phyloP scores from a whole-genome alignment of 768 basidiomycete genomes.

The Porphyrellus cyaneotinctus region DNA sequence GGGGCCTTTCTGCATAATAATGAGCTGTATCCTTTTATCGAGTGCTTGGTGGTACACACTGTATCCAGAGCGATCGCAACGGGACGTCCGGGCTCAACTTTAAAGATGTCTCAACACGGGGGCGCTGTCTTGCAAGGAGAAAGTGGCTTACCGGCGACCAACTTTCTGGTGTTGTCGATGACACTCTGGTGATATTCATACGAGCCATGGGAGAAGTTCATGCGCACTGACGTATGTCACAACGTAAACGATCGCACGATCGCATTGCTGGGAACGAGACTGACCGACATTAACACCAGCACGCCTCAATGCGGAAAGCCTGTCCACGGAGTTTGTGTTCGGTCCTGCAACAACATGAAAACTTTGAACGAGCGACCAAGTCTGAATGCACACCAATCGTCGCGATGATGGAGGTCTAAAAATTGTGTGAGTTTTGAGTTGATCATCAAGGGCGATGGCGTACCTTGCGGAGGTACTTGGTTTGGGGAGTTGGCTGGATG shows the following conservation, averaged over 20 bases:
- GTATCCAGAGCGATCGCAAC: constrained; percentile 98
- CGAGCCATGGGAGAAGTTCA: constrained; percentile 99
- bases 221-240: constrained; percentile 65
- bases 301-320: constrained; percentile 73
- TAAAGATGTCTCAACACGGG: constrained; percentile 2
- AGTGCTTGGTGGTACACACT: constrained; percentile 41
- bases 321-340: constrained; percentile 90
- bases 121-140: neutral
- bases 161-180: constrained; percentile 93
- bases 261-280: constrained; percentile 28
- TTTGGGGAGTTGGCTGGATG: constrained; percentile 67
- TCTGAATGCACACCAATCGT: constrained; percentile 73
- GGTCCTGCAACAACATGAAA: constrained; percentile 55
- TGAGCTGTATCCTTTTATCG: constrained; percentile 5
- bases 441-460: constrained; percentile 16
- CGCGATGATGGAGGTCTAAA: constrained; percentile 93
- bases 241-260: constrained; percentile 7
- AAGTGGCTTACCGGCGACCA: constrained; percentile 60
- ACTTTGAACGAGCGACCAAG: neutral
- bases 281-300: constrained; percentile 97
- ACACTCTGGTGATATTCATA: constrained; percentile 99
- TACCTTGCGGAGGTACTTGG: constrained; percentile 91
- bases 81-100: constrained; percentile 73
- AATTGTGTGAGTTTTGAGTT: constrained; percentile 6
- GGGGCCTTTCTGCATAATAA: constrained; percentile 79